Conservation (phyloP, 23 red algal genomes). For the Gracilariopsis chorda region DNA sequence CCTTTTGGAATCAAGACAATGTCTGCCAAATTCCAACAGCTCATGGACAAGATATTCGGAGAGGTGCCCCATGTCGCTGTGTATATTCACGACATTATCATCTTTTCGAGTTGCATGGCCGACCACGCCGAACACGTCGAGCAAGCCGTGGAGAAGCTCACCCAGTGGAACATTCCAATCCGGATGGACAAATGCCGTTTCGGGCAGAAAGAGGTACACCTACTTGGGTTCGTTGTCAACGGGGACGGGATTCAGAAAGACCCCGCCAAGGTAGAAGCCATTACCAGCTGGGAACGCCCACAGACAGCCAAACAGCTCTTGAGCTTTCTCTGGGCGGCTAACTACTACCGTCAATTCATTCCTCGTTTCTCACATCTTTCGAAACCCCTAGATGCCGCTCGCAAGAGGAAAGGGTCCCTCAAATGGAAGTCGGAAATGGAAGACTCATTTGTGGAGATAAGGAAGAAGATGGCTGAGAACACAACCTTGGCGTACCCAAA, state of each 20-base stretch:
- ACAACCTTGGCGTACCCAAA: background rate
- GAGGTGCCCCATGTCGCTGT: background rate
- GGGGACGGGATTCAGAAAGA: too few species aligned
- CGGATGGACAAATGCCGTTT: background rate
- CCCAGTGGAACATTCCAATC: background rate
- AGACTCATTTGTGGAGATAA: too few species aligned
- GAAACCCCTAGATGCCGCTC: background rate
- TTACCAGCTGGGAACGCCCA: background rate
- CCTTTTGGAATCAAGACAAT: too few species aligned
- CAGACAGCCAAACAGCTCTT: background rate
- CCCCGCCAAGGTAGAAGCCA: background rate
- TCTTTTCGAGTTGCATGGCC: background rate
- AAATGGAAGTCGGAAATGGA: background rate
- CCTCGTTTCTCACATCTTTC: background rate
- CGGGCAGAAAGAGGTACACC: background rate
- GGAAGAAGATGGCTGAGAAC: too few species aligned
- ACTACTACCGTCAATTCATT: background rate
- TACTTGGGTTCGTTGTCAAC: background rate
- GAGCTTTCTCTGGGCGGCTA: background rate
- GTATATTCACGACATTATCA: background rate
- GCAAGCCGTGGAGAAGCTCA: too few species aligned
- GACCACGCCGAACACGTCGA: background rate
- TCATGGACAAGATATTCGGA: background rate
- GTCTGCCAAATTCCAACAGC: too few species aligned
- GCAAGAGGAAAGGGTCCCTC: background rate